Conservation (phyloP, 2,329 filamentous ascomycete species). For the Exophiala phaeomuriformis region DNA sequence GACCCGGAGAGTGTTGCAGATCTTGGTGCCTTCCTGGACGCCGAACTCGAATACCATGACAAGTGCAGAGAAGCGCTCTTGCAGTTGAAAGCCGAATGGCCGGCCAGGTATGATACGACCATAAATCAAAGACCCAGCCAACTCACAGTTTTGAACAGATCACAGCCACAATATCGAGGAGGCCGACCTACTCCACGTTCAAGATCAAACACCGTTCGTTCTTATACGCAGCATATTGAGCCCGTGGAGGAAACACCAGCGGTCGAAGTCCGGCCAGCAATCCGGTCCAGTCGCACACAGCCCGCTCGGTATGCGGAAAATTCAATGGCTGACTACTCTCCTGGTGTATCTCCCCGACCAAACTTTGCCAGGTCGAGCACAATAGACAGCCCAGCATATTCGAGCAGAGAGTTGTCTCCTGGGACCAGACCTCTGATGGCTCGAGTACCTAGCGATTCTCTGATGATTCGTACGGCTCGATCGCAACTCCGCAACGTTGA, state of each 20-base stretch:
- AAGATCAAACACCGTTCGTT: constrained; percentile 58
- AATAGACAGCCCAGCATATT: constrained; percentile 51
- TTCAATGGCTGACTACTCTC: constrained; percentile 14
- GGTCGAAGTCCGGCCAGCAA: constrained; percentile 42
- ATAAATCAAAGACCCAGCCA: constrained; percentile 16
- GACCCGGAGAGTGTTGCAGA: constrained; percentile 77
- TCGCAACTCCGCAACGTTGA: constrained; percentile 40
- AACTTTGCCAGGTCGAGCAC: constrained; percentile 47
- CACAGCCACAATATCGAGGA: constrained; percentile 22
- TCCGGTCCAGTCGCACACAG: constrained; percentile 41
- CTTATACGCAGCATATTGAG: constrained; percentile 54
- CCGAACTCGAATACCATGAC: constrained; percentile 85
- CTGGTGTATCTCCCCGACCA: constrained; percentile 40
- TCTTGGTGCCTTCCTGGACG: constrained; percentile 73
- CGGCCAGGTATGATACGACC: constrained; percentile 46
- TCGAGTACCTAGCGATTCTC: constrained; percentile 50
- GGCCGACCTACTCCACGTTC: constrained; percentile 45
- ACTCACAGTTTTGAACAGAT: constrained; percentile 3
- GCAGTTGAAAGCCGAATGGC: constrained; percentile 63
- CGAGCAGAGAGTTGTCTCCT: constrained; percentile 48
- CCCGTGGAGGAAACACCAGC: constrained; percentile 50
- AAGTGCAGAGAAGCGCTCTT: constrained; percentile 76
- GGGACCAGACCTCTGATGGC: constrained; percentile 37
- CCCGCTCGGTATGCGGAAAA: constrained; percentile 37
- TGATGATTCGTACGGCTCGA: constrained; percentile 43